phyloP scores from a whole-genome alignment of 2,329 filamentous ascomycete genomes.

The Hypoxylon sp. region DNA sequence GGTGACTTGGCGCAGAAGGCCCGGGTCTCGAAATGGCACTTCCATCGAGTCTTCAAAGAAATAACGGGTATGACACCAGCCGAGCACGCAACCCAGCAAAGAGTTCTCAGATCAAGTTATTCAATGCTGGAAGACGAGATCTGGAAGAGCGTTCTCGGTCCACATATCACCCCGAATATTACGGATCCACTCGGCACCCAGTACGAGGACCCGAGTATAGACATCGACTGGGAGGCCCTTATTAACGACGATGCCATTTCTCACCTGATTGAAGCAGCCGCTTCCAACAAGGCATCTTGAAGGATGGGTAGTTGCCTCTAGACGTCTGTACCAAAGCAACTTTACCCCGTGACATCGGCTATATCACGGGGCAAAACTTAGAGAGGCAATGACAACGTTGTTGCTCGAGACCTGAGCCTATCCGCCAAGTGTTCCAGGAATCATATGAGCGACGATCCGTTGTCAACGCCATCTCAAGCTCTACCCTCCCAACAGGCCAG shows the following conservation, averaged over 20 bases:
- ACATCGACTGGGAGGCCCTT: conserved; percentile 26
- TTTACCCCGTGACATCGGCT: too few species aligned
- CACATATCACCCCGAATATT: conserved; percentile 3
- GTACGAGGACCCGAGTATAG: conserved; percentile 7
- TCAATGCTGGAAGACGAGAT: conserved; percentile 13
- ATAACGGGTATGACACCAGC: conserved; percentile 28
- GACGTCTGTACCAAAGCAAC: too few species aligned
- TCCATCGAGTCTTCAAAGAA: conserved; percentile 31
- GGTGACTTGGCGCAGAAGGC: conserved; percentile 23
- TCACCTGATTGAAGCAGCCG: conserved; percentile 1
- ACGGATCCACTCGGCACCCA: neutral
- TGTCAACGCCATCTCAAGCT: too few species aligned
- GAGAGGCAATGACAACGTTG: too few species aligned
- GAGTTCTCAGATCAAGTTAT: conserved; percentile 2
- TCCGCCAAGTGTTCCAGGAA: too few species aligned
- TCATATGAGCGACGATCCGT: too few species aligned
- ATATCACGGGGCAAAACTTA: too few species aligned
- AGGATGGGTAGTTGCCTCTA: neutral
- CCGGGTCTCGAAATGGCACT: conserved; percentile 32
- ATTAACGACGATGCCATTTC: conserved; percentile 16
- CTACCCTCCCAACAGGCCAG: too few species aligned
- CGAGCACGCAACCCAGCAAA: conserved; percentile 25
- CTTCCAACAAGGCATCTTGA: neutral
- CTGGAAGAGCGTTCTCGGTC: conserved; percentile 1
- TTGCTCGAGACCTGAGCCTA: too few species aligned